phyloP scores from a whole-genome alignment of 352 stramenopile genomes.

The Globisporangium iwayamae region DNA sequence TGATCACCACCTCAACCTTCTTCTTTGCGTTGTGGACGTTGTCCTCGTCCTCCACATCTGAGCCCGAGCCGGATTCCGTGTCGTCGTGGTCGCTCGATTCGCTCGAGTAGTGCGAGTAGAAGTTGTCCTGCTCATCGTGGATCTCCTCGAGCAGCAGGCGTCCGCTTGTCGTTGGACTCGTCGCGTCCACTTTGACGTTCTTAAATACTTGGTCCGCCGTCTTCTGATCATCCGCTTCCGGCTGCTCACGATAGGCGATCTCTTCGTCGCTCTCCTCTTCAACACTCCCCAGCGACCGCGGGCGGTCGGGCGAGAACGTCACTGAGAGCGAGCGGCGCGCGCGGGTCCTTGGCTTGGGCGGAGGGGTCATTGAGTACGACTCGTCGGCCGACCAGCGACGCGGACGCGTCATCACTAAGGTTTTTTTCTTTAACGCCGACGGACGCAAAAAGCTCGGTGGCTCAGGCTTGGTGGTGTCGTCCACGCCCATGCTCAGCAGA shows the following conservation, averaged over 20 bases:
- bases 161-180: not conserved
- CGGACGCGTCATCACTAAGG: not conserved
- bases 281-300: constrained; percentile 12
- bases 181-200: not conserved
- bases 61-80: constrained; percentile 8
- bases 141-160: constrained; percentile 16
- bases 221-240: constrained; percentile 6
- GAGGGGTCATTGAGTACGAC: constrained; percentile 2
- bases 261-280: constrained; percentile 46
- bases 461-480: constrained; percentile 8
- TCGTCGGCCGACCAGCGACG: constrained; percentile 12
- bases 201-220: constrained; percentile 2
- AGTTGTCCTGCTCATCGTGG: constrained; percentile 20
- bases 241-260: not conserved
- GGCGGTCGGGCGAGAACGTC: constrained; percentile 26
- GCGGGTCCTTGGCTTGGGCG: constrained; percentile 1
- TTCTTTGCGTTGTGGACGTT: not conserved
- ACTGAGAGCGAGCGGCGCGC: constrained; percentile 20
- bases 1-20: not conserved
- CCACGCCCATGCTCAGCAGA: not conserved
- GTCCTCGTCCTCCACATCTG: constrained; percentile 11
- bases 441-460: not conserved
- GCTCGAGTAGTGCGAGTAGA: constrained; percentile 15
- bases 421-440: not conserved
- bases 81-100: constrained; percentile 14